Conservation (phyloP, 805 yeast species). For the Maudiozyma serrabonitensis region DNA sequence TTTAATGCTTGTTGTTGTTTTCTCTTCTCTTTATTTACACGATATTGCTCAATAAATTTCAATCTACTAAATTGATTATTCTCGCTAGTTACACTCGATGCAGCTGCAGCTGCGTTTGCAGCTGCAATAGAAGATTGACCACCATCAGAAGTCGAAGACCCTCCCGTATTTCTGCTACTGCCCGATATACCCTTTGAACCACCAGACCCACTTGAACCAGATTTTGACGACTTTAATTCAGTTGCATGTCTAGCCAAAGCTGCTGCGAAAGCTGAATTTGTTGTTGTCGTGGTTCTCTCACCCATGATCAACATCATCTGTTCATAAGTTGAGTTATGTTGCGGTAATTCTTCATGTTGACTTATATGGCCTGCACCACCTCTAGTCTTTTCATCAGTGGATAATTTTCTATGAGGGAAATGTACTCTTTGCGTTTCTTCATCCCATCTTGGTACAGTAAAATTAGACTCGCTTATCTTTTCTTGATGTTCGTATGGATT, state of each 20-base stretch:
- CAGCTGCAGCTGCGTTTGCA: slow-evolving; percentile 35
- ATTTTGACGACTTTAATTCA: slow-evolving; percentile 8
- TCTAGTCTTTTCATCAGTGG: slow-evolving; percentile 29
- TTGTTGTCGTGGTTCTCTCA: slow-evolving; percentile 35
- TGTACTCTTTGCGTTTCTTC: slow-evolving; percentile 24
- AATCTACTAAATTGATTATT: slow-evolving; percentile 70
- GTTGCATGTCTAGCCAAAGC: slow-evolving; percentile 26
- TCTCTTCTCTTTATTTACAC: slow-evolving; percentile 52
- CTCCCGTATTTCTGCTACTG: neutral
- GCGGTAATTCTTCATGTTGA: slow-evolving; percentile 61
- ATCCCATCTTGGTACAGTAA: slow-evolving; percentile 39
- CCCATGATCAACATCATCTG: slow-evolving; percentile 72
- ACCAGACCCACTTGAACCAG: neutral
- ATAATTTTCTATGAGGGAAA: slow-evolving; percentile 35
- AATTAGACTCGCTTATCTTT: slow-evolving; percentile 16
- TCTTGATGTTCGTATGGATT: slow-evolving; percentile 51
- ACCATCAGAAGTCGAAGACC: neutral
- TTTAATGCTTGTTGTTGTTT: slow-evolving; percentile 31
- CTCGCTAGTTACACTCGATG: slow-evolving; percentile 24
- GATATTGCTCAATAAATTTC: slow-evolving; percentile 78
- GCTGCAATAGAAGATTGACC: slow-evolving; percentile 31
- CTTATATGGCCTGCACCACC: slow-evolving; percentile 37
- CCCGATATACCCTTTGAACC: slow-evolving; percentile 12
- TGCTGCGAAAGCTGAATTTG: slow-evolving; percentile 32
- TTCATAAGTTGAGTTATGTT: slow-evolving; percentile 78